These are phyloP conservation scores for Alternaria ethzedia DNA, from an alignment of 2,329 filamentous ascomycete genomes.

Conservation along the genomic window DNA sequence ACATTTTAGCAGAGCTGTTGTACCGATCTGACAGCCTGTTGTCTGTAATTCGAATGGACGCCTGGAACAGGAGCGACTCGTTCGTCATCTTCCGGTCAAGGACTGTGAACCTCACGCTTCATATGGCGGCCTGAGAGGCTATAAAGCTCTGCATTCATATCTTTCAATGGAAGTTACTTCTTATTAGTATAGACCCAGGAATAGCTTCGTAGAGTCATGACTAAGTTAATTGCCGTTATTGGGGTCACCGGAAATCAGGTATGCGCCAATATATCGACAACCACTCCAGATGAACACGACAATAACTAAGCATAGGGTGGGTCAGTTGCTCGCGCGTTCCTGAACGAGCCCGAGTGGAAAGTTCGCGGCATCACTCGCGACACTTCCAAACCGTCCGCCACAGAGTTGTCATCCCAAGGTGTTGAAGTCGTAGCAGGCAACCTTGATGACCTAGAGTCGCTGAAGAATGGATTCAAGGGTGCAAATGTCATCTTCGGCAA, in stretches of 20 bases:
- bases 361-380: slow-evolving; percentile 54
- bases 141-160: neutral
- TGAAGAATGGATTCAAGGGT: slow-evolving; percentile 22
- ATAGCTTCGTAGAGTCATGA: neutral
- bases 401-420: slow-evolving; percentile 30
- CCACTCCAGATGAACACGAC: neutral
- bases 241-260: slow-evolving; percentile 29
- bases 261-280: neutral
- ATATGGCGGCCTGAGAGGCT: neutral
- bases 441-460: slow-evolving; percentile 18
- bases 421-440: slow-evolving; percentile 25
- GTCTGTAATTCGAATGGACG: neutral
- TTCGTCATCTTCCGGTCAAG: neutral
- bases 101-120: neutral
- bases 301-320: slow-evolving; percentile 11
- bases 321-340: slow-evolving; percentile 30
- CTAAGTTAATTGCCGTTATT: slow-evolving; percentile 26
- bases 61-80: neutral
- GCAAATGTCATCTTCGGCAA: slow-evolving; percentile 46
- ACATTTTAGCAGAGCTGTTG: neutral
- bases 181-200: neutral
- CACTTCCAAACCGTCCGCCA: slow-evolving; percentile 44
- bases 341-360: slow-evolving; percentile 26
- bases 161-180: neutral
- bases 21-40: neutral